Conservation (phyloP, 1,284 basidiomycete genomes). For the Ganoderma multipileum region DNA sequence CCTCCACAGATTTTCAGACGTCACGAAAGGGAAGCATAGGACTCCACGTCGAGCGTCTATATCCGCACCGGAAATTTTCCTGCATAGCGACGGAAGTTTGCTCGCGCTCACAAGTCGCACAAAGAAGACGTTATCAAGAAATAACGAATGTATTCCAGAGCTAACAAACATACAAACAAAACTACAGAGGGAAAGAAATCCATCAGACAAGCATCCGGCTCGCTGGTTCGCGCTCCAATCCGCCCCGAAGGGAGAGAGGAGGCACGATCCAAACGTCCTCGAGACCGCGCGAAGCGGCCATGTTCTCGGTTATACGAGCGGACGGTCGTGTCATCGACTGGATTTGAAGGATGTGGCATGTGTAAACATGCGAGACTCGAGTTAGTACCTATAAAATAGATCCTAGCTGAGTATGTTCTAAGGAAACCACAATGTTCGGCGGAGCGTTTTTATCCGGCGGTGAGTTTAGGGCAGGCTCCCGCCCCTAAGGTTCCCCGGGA, state of each 20-base stretch:
- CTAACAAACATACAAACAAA: not conserved
- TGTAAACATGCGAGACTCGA: constrained; percentile 88
- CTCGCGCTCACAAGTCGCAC: not conserved
- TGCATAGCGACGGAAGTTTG: too few relatives aligned
- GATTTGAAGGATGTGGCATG: constrained; percentile 83
- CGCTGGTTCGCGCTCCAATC: constrained; percentile 28
- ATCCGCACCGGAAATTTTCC: too few relatives aligned
- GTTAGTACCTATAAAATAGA: constrained; percentile 91
- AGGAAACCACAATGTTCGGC: constrained; percentile 45
- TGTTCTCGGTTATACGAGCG: constrained; percentile 71
- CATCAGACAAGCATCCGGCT: constrained; percentile 30
- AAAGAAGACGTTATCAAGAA: not conserved
- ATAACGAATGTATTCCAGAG: not conserved
- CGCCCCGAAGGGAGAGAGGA: constrained; percentile 21
- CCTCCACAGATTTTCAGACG: too few relatives aligned
- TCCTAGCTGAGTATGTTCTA: constrained; percentile 89
- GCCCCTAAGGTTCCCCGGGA: not conserved
- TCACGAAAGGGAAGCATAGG: too few relatives aligned
- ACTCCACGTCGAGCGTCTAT: too few relatives aligned
- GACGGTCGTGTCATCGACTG: constrained; percentile 78
- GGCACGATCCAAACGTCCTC: constrained; percentile 28
- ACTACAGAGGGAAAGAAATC: constrained; percentile 6
- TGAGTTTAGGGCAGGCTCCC: constrained; percentile 27
- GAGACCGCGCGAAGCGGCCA: constrained; percentile 22
- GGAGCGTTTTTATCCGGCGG: constrained; percentile 47